phyloP scores from a whole-genome alignment of 208 protist species.

The Crithidia sp. region DNA sequence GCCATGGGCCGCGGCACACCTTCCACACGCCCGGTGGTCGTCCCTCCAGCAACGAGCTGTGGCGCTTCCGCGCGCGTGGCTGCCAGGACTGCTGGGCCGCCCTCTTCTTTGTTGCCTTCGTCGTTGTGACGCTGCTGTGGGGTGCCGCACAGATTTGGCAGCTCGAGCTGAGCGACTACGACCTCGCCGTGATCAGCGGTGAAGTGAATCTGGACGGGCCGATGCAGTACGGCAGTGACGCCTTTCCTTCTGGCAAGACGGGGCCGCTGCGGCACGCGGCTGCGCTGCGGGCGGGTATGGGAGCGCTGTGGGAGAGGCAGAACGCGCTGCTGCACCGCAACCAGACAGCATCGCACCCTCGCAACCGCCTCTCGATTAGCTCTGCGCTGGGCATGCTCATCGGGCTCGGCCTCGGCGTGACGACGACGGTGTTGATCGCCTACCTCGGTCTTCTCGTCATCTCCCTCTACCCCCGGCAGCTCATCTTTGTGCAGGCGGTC shows the following conservation, averaged over 20 bases:
- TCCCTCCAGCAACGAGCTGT: conserved; percentile 59
- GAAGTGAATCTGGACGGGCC: conserved; percentile 5
- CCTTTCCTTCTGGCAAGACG: background rate
- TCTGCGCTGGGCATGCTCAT: conserved; percentile 12
- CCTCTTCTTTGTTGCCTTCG: conserved; percentile 43
- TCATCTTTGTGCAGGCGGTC: conserved; percentile 33
- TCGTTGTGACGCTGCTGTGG: conserved; percentile 40
- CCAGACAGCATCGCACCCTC: background rate
- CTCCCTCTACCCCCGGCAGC: conserved; percentile 28
- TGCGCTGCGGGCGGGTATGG: conserved; percentile 26
- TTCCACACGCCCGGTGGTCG: conserved; percentile 33
- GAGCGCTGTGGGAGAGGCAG: conserved; percentile 20
- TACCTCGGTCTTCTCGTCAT: conserved; percentile 31
- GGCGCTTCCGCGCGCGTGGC: conserved; percentile 60
- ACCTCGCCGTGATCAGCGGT: conserved; percentile 35
- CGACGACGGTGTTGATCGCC: conserved; percentile 23
- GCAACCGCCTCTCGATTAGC: conserved; percentile 6
- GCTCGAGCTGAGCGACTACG: conserved; percentile 38
- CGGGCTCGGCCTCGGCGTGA: conserved; percentile 11
- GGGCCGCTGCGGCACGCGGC: conserved; percentile 2
- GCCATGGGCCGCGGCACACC: background rate
- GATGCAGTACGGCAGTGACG: conserved; percentile 2
- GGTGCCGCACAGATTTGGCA: conserved; percentile 43
- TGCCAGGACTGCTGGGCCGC: conserved; percentile 70
- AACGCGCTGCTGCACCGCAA: conserved; percentile 1